Percentiles rank a stretch among this genome's conserved stretches.
Conservation (phyloP, 306 rosid genomes). For the Prunus armeniaca region DNA sequence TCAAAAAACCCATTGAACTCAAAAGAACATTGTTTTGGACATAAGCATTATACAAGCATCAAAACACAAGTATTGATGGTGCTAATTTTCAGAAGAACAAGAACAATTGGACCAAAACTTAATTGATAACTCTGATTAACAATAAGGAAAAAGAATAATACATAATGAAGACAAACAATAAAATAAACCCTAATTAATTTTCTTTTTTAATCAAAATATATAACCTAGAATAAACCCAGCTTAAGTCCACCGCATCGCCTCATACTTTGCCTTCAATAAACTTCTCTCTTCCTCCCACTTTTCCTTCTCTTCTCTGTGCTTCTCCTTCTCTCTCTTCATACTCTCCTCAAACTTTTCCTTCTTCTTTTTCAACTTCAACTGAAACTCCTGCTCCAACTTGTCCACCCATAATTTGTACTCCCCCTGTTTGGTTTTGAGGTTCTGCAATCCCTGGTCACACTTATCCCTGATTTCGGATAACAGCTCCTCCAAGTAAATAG, state of each 20-base stretch:
- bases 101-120: not conserved
- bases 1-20: too few species aligned
- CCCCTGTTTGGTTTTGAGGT: not conserved
- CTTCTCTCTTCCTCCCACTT: constrained; percentile 4
- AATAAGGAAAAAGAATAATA: not conserved
- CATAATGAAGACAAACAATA: not conserved
- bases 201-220: too few species aligned
- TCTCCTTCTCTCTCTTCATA: not conserved
- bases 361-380: not conserved
- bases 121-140: not conserved
- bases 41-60: not conserved
- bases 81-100: not conserved
- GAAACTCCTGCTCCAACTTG: not conserved
- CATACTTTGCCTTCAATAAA: not conserved
- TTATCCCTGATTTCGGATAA: not conserved
- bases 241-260: constrained; percentile 6
- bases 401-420: not conserved
- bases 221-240: not conserved
- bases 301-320: not conserved
- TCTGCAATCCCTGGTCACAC: constrained; percentile 14
- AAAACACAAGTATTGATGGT: not conserved
- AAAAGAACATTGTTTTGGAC: not conserved
- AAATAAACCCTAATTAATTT: not conserved
- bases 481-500: not conserved
- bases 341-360: not conserved